These are phyloP conservation scores for Saturnispora sanitii DNA, from an alignment of 805 yeast genomes.

Conservation along the genomic window DNA sequence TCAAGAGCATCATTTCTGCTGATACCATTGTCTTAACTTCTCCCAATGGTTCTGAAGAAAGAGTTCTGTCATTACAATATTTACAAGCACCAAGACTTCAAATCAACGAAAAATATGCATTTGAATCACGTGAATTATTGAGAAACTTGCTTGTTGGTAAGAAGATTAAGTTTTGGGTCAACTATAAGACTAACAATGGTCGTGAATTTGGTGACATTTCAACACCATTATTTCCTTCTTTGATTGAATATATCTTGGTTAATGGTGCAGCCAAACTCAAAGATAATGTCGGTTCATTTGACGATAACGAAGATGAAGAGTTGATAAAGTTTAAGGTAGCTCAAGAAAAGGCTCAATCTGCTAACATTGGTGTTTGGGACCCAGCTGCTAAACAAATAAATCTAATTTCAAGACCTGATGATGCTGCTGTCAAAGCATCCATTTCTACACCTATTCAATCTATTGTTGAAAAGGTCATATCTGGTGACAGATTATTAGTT, in stretches of 20 bases:
- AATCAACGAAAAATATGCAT: conserved; percentile 38
- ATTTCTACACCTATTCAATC: conserved; percentile 37
- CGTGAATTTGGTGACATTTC: conserved; percentile 66
- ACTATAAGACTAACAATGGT: conserved; percentile 42
- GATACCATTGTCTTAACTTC: conserved; percentile 60
- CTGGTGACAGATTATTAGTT: conserved; percentile 69
- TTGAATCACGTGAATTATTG: conserved; percentile 51
- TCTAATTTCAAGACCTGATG: conserved; percentile 22
- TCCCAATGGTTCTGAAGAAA: conserved; percentile 42
- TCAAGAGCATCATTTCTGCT: conserved; percentile 60
- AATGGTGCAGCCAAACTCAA: conserved; percentile 57
- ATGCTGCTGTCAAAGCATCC: conserved; percentile 29
- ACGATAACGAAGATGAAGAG: conserved; percentile 33
- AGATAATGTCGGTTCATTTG: conserved; percentile 33
- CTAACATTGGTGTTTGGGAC: conserved; percentile 50
- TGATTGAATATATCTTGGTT: conserved; percentile 44
- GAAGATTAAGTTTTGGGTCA: conserved; percentile 46
- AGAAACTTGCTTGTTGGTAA: conserved; percentile 58
- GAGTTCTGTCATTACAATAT: conserved; percentile 54
- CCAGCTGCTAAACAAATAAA: conserved; percentile 19
- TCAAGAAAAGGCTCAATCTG: conserved; percentile 42
- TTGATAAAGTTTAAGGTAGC: conserved; percentile 29
- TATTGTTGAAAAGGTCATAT: conserved; percentile 64
- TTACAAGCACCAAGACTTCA: conserved; percentile 47
- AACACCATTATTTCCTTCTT: conserved; percentile 52